Evolutionary conservation across 768 basidiomycete genomes (phyloP), one percentile per base, ranked within the genome.

Genomic region (Termitomyces sp.): DNA sequence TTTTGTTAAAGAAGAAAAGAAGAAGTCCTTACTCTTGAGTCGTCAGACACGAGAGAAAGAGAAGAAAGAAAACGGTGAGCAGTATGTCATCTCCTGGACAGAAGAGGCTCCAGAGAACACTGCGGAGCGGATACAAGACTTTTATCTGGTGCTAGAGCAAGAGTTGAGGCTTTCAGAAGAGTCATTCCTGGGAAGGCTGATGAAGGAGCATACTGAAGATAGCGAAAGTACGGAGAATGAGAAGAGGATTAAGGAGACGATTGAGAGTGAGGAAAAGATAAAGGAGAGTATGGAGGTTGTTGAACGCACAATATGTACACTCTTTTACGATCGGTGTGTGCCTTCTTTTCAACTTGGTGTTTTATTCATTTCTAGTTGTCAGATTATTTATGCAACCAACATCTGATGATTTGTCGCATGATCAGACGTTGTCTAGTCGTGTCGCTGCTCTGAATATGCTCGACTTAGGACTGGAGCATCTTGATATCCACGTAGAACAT

Each of bases 391-490:
- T 86, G 53, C 91, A 89, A 18, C 74, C 78, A 4, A 69, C 73
- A 1, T 77, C 85, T 2, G 82, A 82, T 20, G 96, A 99, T 65
- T 77, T 82, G 0, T 87, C 86, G 1, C 95, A 97, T 67, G 94
- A 99, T 67, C 92, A 92, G 65, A 89, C 92, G 0, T 76, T 99
- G 4, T 85, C 94, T 0, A 90, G 86, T 66, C 85, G 95, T 5
- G 86, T 98, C 16, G 92, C 93, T 15, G 95, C 94, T 1, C 77
- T 99, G 46, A 94, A 95, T 63, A 83, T 94, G 79, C 77, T 98
- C 1, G 96, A 98, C 69, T 76, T 99, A 0, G 81, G 86, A 2
- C 75, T 98, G 10, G 87, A 89, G 39, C 94, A 98, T 72, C 82
- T 99, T 1, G 96, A 95, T 16, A 81, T 98, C 9, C 86, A 92